Conservation (phyloP, 2,329 filamentous ascomycete species). For the Alternaria novae-zelandiae region DNA sequence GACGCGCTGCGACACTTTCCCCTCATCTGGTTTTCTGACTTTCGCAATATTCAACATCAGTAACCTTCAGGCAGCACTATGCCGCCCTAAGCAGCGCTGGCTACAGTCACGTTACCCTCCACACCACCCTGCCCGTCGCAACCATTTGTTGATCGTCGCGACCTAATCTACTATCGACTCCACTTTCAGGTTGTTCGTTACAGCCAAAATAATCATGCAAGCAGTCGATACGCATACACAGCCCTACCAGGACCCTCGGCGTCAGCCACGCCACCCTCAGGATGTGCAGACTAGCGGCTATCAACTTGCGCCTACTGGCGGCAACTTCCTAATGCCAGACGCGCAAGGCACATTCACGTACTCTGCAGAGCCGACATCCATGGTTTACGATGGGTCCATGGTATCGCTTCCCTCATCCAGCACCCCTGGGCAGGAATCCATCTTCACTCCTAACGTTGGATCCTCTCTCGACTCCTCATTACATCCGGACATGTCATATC, state of each 20-base stretch:
- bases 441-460: slow-evolving; percentile 40
- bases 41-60: slow-evolving; percentile 23
- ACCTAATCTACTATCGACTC: slow-evolving; percentile 21
- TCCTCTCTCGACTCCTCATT: slow-evolving; percentile 47
- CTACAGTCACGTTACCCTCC: slow-evolving; percentile 39
- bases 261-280: slow-evolving; percentile 44
- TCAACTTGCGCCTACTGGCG: slow-evolving; percentile 22
- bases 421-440: slow-evolving; percentile 35
- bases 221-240: slow-evolving; percentile 42
- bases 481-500: slow-evolving; percentile 42
- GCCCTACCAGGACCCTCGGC: slow-evolving; percentile 42
- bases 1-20: slow-evolving; percentile 23
- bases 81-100: slow-evolving; percentile 36
- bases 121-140: slow-evolving; percentile 16
- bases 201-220: slow-evolving; percentile 33
- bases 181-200: slow-evolving; percentile 27
- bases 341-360: slow-evolving; percentile 44
- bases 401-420: slow-evolving; percentile 25
- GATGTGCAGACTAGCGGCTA: slow-evolving; percentile 39
- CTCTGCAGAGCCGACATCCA: slow-evolving; percentile 44
- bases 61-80: slow-evolving; percentile 42
- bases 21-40: slow-evolving; percentile 19
- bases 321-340: slow-evolving; percentile 38
- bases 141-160: slow-evolving; percentile 14
- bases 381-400: slow-evolving; percentile 42